Evolutionary conservation across 2,329 filamentous ascomycete genomes (phyloP).

Genomic region (Septoria petroselini): DNA sequence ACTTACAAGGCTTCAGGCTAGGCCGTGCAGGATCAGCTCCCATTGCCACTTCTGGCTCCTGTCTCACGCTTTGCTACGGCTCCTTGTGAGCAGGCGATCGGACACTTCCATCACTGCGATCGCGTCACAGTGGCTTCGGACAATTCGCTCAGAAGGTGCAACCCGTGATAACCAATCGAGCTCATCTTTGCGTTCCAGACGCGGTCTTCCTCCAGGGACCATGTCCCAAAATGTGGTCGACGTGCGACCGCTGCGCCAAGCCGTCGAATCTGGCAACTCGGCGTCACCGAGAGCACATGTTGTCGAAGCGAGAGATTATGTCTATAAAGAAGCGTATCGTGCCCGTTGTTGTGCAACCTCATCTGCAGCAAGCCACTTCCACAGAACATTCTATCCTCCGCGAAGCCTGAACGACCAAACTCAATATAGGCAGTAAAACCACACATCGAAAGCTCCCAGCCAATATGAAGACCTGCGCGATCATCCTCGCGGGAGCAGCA

Average conservation of each 20-base stretch:
- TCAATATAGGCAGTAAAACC: neutral
- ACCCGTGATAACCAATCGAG: neutral
- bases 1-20: neutral
- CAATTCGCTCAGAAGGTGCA: neutral
- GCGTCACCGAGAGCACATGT: neutral
- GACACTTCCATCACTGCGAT: neutral
- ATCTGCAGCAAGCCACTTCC: neutral
- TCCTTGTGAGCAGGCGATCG: neutral
- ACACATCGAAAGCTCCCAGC: neutral
- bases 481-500: constrained; percentile 4
- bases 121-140: neutral
- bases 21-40: neutral
- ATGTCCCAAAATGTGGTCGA: neutral
- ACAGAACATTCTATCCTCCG: neutral
- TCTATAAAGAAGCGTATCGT: constrained; percentile 6
- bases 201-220: neutral
- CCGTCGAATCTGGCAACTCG: neutral
- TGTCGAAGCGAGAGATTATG: neutral
- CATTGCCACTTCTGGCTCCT: neutral
- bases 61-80: neutral
- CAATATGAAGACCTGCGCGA: constrained; percentile 4
- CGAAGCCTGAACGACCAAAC: neutral
- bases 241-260: constrained; percentile 2
- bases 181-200: neutral
- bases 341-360: neutral